Conservation (phyloP, 2,329 filamentous ascomycete species). For the Chaetothyriales sp. region DNA sequence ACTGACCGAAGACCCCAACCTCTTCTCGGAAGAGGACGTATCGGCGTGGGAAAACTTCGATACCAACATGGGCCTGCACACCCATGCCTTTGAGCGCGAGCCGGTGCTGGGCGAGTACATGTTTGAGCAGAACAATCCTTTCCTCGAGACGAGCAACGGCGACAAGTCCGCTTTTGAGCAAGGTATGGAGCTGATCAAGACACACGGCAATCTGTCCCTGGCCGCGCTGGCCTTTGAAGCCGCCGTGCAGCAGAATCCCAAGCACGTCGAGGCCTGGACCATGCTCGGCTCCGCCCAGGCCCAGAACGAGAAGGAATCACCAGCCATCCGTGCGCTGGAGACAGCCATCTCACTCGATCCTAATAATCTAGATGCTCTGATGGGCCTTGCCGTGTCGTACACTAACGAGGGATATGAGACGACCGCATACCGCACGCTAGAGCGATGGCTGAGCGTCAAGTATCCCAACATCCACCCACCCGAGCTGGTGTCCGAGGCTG, state of each 20-base stretch:
- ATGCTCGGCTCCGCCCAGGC: slow-evolving; percentile 83
- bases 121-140: slow-evolving; percentile 89
- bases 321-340: slow-evolving; percentile 84
- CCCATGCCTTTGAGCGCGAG: slow-evolving; percentile 43
- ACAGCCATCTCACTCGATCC: slow-evolving; percentile 79
- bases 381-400: slow-evolving; percentile 92
- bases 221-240: slow-evolving; percentile 92
- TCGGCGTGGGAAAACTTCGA: slow-evolving; percentile 71
- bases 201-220: slow-evolving; percentile 84
- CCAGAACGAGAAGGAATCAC: slow-evolving; percentile 96
- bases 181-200: slow-evolving; percentile 80
- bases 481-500: slow-evolving; percentile 49
- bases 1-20: slow-evolving; percentile 48
- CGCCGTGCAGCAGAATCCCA: slow-evolving; percentile 74
- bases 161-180: slow-evolving; percentile 58
- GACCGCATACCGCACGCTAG: slow-evolving; percentile 86
- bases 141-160: slow-evolving; percentile 55
- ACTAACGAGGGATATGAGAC: slow-evolving; percentile 98
- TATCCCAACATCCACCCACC: slow-evolving; percentile 71
- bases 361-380: slow-evolving; percentile 72
- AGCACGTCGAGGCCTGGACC: slow-evolving; percentile 86
- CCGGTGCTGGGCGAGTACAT: slow-evolving; percentile 77
- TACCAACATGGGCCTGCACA: slow-evolving; percentile 37
- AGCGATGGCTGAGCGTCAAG: slow-evolving; percentile 91
- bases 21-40: slow-evolving; percentile 55